Conservation (phyloP, 306 rosid genomes). For the Castanopsis chinensis region DNA sequence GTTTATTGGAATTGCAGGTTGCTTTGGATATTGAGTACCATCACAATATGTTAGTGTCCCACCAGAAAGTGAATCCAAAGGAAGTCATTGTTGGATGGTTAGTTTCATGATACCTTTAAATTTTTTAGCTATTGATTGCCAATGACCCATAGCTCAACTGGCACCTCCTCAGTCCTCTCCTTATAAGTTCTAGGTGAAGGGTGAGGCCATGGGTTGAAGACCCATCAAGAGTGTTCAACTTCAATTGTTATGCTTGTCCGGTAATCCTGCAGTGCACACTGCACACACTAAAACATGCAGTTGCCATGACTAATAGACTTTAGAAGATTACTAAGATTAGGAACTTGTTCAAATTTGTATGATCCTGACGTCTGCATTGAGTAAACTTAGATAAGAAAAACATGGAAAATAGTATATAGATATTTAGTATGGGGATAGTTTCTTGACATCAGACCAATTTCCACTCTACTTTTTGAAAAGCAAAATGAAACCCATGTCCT, state of each 20-base stretch:
- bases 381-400: neutral
- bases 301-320: neutral
- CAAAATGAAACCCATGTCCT: neutral
- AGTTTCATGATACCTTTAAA: neutral
- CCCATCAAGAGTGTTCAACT: neutral
- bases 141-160: too few relatives aligned
- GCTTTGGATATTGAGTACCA: slow-evolving; percentile 97
- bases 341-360: neutral
- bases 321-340: neutral
- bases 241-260: neutral
- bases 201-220: too few relatives aligned
- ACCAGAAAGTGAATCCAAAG: slow-evolving; percentile 93
- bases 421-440: neutral
- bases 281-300: neutral
- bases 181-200: too few relatives aligned
- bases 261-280: neutral
- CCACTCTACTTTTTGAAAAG: neutral
- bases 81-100: slow-evolving; percentile 98
- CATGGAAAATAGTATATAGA: neutral
- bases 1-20: slow-evolving; percentile 44
- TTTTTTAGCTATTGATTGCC: neutral
- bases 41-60: slow-evolving; percentile 80
- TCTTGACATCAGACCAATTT: neutral
- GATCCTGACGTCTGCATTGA: neutral
- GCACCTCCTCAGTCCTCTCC: too few relatives aligned